These are phyloP conservation scores for Amniculicola lignicola DNA, from an alignment of 495 filamentous ascomycete genomes.

Conservation along the genomic window DNA sequence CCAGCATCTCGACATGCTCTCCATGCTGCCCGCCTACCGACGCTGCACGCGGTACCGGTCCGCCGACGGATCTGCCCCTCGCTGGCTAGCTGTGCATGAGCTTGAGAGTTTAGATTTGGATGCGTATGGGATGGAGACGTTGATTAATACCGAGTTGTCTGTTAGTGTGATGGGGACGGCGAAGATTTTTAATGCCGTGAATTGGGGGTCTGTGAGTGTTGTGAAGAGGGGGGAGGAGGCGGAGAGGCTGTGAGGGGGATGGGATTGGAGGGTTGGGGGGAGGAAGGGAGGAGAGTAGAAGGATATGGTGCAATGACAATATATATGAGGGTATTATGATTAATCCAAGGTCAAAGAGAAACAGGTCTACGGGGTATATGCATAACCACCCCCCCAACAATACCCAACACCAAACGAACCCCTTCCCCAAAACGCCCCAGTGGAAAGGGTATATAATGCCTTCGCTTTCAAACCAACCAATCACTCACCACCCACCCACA, in stretches of 20 bases:
- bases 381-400: too few relatives aligned
- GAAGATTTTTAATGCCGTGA: background rate
- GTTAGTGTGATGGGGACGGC: background rate
- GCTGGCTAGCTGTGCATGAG: slow-evolving; percentile 21
- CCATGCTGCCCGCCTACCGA: slow-evolving; percentile 15
- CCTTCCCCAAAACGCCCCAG: too few relatives aligned
- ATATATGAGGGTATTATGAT: too few relatives aligned
- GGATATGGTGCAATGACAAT: too few relatives aligned
- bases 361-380: too few relatives aligned
- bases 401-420: too few relatives aligned
- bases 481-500: background rate
- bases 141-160: slow-evolving; percentile 2
- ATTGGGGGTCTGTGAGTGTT: slow-evolving; percentile 6
- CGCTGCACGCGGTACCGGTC: slow-evolving; percentile 21
- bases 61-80: slow-evolving; percentile 9
- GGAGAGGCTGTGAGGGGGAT: too few relatives aligned
- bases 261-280: too few relatives aligned
- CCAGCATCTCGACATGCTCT: slow-evolving; percentile 26
- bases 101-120: slow-evolving; percentile 12
- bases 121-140: background rate
- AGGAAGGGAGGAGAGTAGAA: too few relatives aligned
- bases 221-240: background rate
- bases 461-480: slow-evolving; percentile 1
- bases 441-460: background rate
- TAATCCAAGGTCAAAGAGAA: too few relatives aligned